Percentiles rank a stretch among this genome's conserved stretches.
phyloP scores from a whole-genome alignment of 768 basidiomycete genomes.

The Termitomyces sp. region DNA sequence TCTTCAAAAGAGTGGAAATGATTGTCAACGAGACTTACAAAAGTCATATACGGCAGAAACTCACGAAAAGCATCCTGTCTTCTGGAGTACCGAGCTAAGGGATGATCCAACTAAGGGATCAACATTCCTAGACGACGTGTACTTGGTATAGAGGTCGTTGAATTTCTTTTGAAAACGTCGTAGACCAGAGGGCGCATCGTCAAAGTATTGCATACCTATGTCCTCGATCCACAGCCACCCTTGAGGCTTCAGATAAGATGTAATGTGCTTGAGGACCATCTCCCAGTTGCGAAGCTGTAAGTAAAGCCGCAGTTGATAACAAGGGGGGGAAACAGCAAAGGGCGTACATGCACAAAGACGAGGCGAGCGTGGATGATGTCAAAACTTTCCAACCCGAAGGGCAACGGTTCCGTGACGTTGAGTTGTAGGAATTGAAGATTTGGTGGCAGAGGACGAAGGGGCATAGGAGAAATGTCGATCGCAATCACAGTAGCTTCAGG shows the following conservation, averaged over 20 bases:
- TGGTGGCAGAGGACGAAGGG: neutral
- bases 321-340: too few relatives aligned
- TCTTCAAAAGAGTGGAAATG: neutral
- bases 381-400: neutral
- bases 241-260: neutral
- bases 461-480: constrained; percentile 4
- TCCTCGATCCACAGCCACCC: too few relatives aligned
- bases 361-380: neutral
- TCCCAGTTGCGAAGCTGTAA: neutral
- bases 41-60: neutral
- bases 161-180: neutral
- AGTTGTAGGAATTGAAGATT: constrained; percentile 3
- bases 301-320: neutral
- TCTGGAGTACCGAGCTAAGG: neutral
- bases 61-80: neutral
- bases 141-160: neutral
- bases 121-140: neutral
- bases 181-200: neutral
- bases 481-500: constrained; percentile 3
- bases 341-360: neutral
- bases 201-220: too few relatives aligned
- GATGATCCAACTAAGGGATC: neutral
- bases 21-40: neutral
- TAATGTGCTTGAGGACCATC: neutral
- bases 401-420: neutral